phyloP scores from a whole-genome alignment of 2,329 filamentous ascomycete species.

The Cercospora berteroae region DNA sequence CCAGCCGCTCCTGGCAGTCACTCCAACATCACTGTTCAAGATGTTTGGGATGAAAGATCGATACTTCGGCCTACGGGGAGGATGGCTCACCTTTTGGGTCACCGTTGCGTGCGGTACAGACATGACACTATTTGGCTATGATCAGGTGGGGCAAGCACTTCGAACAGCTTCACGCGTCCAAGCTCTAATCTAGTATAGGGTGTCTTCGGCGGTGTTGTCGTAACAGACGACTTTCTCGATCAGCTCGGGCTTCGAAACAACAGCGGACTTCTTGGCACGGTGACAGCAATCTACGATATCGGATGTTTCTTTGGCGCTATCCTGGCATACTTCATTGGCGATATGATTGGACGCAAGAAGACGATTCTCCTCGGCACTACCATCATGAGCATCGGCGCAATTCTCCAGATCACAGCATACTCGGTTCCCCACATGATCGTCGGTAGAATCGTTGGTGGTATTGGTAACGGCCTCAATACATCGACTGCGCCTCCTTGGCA shows the following conservation, averaged over 20 bases:
- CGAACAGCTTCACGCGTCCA: neutral
- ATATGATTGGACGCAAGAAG: conserved; percentile 50
- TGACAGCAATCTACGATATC: conserved; percentile 59
- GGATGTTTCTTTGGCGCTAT: conserved; percentile 60
- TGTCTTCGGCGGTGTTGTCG: conserved; percentile 49
- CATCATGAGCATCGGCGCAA: conserved; percentile 51
- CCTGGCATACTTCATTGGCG: conserved; percentile 49
- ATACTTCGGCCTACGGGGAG: conserved; percentile 55
- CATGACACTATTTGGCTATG: conserved; percentile 45
- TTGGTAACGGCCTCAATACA: conserved; percentile 55
- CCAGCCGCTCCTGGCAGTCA: neutral
- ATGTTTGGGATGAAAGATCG: conserved; percentile 35
- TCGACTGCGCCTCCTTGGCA: conserved; percentile 50
- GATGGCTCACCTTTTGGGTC: conserved; percentile 55
- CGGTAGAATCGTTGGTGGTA: conserved; percentile 48
- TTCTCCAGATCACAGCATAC: conserved; percentile 49
- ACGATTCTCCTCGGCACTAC: conserved; percentile 50
- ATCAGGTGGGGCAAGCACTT: conserved; percentile 16
- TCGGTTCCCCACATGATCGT: conserved; percentile 50
- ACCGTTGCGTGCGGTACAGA: conserved; percentile 35
- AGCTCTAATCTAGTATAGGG: conserved; percentile 35
- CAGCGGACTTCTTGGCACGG: conserved; percentile 39
- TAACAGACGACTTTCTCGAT: conserved; percentile 25
- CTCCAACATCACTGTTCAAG: neutral
- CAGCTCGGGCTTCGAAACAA: conserved; percentile 24